phyloP scores from a whole-genome alignment of 2,329 filamentous ascomycete genomes.

The Rhinocladiella similis region DNA sequence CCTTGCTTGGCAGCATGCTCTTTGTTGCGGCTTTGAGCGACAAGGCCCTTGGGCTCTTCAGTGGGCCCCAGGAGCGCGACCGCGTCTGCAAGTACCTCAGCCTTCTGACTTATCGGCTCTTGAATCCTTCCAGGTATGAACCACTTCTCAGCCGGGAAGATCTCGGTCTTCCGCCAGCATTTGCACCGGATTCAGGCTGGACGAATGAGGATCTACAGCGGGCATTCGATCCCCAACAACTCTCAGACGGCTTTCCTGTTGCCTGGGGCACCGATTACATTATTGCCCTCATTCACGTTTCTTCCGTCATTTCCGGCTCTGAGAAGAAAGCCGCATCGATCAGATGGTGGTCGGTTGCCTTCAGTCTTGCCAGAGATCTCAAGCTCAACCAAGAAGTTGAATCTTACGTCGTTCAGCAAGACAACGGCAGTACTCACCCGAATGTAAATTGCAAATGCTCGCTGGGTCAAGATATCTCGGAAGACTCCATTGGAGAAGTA shows the following conservation, averaged over 20 bases:
- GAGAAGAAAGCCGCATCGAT: slow-evolving; percentile 28
- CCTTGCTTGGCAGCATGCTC: slow-evolving; percentile 49
- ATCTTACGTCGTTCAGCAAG: slow-evolving; percentile 11
- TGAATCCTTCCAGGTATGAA: slow-evolving; percentile 27
- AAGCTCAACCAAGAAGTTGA: slow-evolving; percentile 26
- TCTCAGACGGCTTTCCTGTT: slow-evolving; percentile 14
- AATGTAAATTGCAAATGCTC: slow-evolving; percentile 48
- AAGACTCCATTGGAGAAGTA: slow-evolving; percentile 45
- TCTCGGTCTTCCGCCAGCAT: slow-evolving; percentile 19
- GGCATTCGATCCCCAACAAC: slow-evolving; percentile 17
- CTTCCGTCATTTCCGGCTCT: slow-evolving; percentile 24
- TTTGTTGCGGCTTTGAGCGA: slow-evolving; percentile 53
- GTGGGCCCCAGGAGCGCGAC: slow-evolving; percentile 43
- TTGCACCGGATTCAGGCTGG: slow-evolving; percentile 17
- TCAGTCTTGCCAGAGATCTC: slow-evolving; percentile 25
- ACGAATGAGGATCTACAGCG: slow-evolving; percentile 21
- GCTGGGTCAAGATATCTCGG: slow-evolving; percentile 40
- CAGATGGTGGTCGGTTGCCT: slow-evolving; percentile 19
- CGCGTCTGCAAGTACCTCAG: slow-evolving; percentile 30
- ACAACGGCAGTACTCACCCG: slow-evolving; percentile 2
- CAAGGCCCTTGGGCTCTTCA: slow-evolving; percentile 44
- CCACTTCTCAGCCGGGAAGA: slow-evolving; percentile 31
- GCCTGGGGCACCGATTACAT: slow-evolving; percentile 26
- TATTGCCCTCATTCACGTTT: slow-evolving; percentile 26
- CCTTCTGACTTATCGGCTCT: slow-evolving; percentile 38